These are phyloP conservation scores for Talaromyces verruculosus DNA, from an alignment of 2,329 filamentous ascomycete species.

Conservation along the genomic window DNA sequence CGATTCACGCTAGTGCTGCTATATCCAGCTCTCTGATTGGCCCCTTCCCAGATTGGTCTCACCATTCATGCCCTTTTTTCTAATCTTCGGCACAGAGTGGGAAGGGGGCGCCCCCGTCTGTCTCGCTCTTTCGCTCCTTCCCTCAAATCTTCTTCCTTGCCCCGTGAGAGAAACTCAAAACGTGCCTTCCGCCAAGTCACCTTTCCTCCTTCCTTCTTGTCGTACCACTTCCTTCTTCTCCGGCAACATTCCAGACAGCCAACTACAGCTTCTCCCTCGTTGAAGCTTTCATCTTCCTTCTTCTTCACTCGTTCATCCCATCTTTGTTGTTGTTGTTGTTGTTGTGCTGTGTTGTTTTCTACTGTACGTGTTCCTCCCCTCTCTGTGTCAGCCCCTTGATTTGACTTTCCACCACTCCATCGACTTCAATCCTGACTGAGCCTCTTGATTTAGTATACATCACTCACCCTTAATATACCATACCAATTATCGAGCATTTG, in stretches of 20 bases:
- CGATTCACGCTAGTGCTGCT: neutral
- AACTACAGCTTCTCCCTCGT: conserved; percentile 35
- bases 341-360: conserved; percentile 24
- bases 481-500: conserved; percentile 4
- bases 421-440: conserved; percentile 9
- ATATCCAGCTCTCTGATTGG: conserved; percentile 9
- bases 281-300: conserved; percentile 30
- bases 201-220: conserved; percentile 16
- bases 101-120: neutral
- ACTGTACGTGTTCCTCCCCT: conserved; percentile 20
- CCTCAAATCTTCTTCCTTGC: neutral
- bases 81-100: neutral
- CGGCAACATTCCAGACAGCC: conserved; percentile 20
- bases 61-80: neutral
- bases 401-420: neutral
- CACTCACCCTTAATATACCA: conserved; percentile 7
- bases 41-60: conserved; percentile 10
- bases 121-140: neutral
- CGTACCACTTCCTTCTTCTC: conserved; percentile 13
- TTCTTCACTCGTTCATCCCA: conserved; percentile 36
- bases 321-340: conserved; percentile 17
- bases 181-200: conserved; percentile 15
- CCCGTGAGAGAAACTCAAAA: conserved; percentile 13
- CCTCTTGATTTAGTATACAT: conserved; percentile 10
- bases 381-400: conserved; percentile 2